A percentile compares a stretch with the other conserved stretches of the same genome.
Conservation (phyloP, 352 stramenopile genomes). For the Phytophthora foliorum region DNA sequence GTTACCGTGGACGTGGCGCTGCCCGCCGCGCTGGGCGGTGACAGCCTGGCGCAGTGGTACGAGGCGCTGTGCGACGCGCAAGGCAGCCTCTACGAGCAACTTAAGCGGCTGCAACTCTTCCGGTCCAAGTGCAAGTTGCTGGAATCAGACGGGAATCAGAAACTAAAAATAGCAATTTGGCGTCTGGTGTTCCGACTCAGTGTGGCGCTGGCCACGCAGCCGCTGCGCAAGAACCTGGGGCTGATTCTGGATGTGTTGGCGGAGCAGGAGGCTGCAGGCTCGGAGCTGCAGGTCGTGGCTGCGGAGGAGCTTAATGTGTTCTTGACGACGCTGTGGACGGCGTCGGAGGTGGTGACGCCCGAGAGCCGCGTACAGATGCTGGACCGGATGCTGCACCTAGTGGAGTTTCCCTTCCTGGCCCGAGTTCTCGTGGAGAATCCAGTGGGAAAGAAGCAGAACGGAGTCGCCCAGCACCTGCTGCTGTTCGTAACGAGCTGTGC, state of each 20-base stretch:
- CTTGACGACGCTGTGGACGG: constrained; percentile 42
- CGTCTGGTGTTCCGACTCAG: constrained; percentile 72
- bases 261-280: constrained; percentile 20
- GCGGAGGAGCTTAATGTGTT: constrained; percentile 51
- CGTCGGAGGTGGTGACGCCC: constrained; percentile 6
- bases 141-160: constrained; percentile 35
- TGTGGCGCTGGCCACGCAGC: constrained; percentile 36
- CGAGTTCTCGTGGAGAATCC: constrained; percentile 51
- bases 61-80: constrained; percentile 37
- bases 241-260: constrained; percentile 66
- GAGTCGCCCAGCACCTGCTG: constrained; percentile 40
- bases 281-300: constrained; percentile 33
- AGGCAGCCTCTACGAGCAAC: constrained; percentile 67
- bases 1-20: constrained; percentile 53
- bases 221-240: constrained; percentile 76
- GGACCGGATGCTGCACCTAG: constrained; percentile 67
- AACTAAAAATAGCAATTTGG: constrained; percentile 48
- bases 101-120: constrained; percentile 81
- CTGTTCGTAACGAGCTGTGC: constrained; percentile 64
- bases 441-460: constrained; percentile 17
- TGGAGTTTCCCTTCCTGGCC: constrained; percentile 68
- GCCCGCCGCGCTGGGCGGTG: constrained; percentile 39
- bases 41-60: constrained; percentile 59
- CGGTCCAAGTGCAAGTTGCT: constrained; percentile 63
- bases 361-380: constrained; percentile 48